These are phyloP conservation scores for Tilletia walkeri DNA, from an alignment of 1,284 basidiomycete species.

Conservation along the genomic window DNA sequence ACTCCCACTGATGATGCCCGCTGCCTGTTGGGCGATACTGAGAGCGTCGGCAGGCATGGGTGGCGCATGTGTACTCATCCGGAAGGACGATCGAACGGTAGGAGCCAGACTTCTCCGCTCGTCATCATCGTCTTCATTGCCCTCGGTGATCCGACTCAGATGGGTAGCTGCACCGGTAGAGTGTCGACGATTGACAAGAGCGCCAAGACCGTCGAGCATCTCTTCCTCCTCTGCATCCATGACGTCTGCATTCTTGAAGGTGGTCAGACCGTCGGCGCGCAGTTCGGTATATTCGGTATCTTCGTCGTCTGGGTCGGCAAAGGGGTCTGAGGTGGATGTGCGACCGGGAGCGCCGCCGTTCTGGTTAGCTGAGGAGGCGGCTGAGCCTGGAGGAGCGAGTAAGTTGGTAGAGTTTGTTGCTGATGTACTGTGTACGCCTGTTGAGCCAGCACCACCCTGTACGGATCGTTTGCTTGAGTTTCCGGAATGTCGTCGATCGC, in stretches of 20 bases:
- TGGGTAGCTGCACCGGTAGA: conserved; percentile 37
- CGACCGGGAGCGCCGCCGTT: no score
- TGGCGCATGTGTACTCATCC: not conserved
- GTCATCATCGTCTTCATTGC: conserved; percentile 38
- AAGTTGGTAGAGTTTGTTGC: no score
- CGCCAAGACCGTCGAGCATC: conserved; percentile 30
- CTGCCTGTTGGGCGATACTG: not conserved
- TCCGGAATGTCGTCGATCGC: not conserved
- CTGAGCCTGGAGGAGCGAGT: no score
- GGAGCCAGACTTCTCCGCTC: conserved; percentile 7
- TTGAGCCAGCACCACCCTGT: not conserved
- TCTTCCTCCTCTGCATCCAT: conserved; percentile 16
- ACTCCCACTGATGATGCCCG: not conserved
- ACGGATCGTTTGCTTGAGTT: conserved; percentile 4
- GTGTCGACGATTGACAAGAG: conserved; percentile 28
- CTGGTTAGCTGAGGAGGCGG: no score
- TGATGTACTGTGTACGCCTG: no score
- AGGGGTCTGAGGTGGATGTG: conserved; percentile 19
- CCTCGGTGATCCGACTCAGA: conserved; percentile 38
- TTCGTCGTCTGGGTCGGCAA: conserved; percentile 27
- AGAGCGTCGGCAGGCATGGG: conserved; percentile 10
- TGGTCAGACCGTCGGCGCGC: conserved; percentile 25
- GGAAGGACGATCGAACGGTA: not conserved
- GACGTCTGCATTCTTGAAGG: conserved; percentile 22
- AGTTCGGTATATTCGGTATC: conserved; percentile 39